Conservation (phyloP, 2,329 filamentous ascomycete genomes). For the Alternaria sp. region DNA sequence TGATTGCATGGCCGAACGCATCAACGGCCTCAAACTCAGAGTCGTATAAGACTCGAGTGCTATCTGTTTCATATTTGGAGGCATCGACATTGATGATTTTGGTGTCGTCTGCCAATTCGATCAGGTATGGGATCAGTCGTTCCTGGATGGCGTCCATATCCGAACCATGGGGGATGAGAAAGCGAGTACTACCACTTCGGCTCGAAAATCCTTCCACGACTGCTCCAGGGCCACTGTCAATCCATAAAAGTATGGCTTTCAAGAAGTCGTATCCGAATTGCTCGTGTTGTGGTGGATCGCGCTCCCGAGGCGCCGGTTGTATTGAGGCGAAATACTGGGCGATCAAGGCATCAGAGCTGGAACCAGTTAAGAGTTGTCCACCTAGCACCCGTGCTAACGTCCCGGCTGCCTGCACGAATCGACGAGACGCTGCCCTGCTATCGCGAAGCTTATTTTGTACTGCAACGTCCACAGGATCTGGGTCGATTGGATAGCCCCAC, state of each 20-base stretch:
- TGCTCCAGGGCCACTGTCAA: constrained; percentile 63
- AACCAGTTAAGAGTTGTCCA: constrained; percentile 56
- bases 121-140: constrained; percentile 64
- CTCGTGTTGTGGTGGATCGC: constrained; percentile 47
- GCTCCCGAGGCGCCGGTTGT: constrained; percentile 50
- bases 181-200: constrained; percentile 52
- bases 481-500: constrained; percentile 67
- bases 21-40: constrained; percentile 62
- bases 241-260: constrained; percentile 67
- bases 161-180: constrained; percentile 60
- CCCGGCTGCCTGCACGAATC: constrained; percentile 68
- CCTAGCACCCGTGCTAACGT: constrained; percentile 64
- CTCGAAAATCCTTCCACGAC: constrained; percentile 64
- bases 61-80: constrained; percentile 64
- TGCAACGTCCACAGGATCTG: constrained; percentile 58
- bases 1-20: constrained; percentile 62
- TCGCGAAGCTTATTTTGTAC: constrained; percentile 63
- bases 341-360: constrained; percentile 44
- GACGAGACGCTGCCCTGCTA: constrained; percentile 61
- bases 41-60: constrained; percentile 58
- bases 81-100: constrained; percentile 63
- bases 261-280: constrained; percentile 70
- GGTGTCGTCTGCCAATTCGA: constrained; percentile 57
- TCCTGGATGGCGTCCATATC: constrained; percentile 62
- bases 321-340: constrained; percentile 58